Percentiles rank a stretch among this genome's conserved stretches.
Evolutionary conservation across 78 protist genomes (phyloP).

Genomic region (Dictyostelium brefeldianum): DNA sequence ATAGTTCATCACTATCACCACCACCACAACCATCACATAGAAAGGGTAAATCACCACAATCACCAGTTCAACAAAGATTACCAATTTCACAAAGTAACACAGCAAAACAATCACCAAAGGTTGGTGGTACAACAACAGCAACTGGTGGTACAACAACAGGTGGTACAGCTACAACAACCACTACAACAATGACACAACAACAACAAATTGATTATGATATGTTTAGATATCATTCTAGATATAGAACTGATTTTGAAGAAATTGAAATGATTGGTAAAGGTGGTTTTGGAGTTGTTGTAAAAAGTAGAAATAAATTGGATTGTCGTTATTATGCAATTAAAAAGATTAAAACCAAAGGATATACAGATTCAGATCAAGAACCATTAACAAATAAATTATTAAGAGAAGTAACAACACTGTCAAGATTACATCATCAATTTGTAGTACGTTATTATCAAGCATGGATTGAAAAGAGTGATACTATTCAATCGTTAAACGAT

Average conservation of each 20-base stretch:
- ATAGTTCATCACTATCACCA: neutral
- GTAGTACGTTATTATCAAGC: slow-evolving; percentile 90
- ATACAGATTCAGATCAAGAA: slow-evolving; percentile 28
- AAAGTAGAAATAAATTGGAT: slow-evolving; percentile 73
- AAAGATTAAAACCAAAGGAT: slow-evolving; percentile 54
- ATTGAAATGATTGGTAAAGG: slow-evolving; percentile 79
- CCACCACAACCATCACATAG: neutral
- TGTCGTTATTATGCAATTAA: slow-evolving; percentile 86
- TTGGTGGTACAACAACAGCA: neutral
- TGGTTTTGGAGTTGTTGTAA: slow-evolving; percentile 76
- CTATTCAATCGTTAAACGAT: neutral
- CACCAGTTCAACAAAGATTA: neutral
- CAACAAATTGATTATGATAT: neutral
- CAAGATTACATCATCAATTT: slow-evolving; percentile 84
- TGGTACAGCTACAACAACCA: neutral
- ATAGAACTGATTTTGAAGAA: slow-evolving; percentile 84
- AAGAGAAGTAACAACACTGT: slow-evolving; percentile 85
- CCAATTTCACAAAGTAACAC: neutral
- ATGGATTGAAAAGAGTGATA: slow-evolving; percentile 78
- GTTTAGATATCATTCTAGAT: slow-evolving; percentile 48
- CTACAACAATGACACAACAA: slow-evolving; percentile 3
- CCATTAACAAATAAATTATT: slow-evolving; percentile 62
- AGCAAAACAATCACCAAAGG: neutral
- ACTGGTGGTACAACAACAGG: neutral
- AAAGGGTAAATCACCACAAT: neutral